Evolutionary conservation across 1,284 basidiomycete genomes (phyloP).

Genomic region (Vanrija pseudolonga): DNA sequence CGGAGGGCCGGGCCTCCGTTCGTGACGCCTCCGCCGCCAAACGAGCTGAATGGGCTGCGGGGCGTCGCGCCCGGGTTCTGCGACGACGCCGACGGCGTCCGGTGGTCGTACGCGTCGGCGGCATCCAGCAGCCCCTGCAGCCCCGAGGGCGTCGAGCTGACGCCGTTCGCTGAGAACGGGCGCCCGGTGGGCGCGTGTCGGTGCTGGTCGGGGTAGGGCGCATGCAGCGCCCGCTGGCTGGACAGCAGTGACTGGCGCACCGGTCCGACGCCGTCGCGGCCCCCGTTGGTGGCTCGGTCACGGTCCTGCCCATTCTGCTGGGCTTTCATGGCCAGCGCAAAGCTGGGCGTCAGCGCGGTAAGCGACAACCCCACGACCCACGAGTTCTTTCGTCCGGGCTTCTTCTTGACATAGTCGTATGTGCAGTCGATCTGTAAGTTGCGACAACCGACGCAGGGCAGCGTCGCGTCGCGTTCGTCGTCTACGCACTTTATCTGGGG

Average conservation of each 20-base stretch:
- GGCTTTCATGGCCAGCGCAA: slow-evolving; percentile 10
- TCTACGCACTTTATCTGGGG: slow-evolving; percentile 40
- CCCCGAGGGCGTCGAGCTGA: neutral
- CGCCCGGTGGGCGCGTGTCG: neutral
- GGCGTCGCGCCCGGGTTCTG: neutral
- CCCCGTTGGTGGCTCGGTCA: neutral
- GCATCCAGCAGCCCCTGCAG: neutral
- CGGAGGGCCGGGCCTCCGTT: slow-evolving; percentile 4
- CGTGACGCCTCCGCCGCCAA: slow-evolving; percentile 12
- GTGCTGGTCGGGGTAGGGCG: neutral
- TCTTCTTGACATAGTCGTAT: slow-evolving; percentile 43
- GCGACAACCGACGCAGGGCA: slow-evolving; percentile 38
- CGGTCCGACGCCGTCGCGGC: too few species aligned
- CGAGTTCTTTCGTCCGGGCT: slow-evolving; percentile 46
- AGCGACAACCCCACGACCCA: slow-evolving; percentile 11
- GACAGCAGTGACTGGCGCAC: too few species aligned
- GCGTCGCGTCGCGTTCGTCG: slow-evolving; percentile 6
- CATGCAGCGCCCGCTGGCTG: neutral
- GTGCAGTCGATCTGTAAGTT: slow-evolving; percentile 42
- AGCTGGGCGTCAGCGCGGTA: neutral
- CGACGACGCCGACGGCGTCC: neutral
- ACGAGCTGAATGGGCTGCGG: slow-evolving; percentile 15
- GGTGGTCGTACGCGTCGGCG: neutral
- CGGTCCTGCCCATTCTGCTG: slow-evolving; percentile 2
- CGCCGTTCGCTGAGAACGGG: neutral